Percentiles rank a stretch among this genome's conserved stretches.
These are phyloP conservation scores for Clitoria ternatea DNA, from an alignment of 306 rosid genomes.

Conservation along the genomic window DNA sequence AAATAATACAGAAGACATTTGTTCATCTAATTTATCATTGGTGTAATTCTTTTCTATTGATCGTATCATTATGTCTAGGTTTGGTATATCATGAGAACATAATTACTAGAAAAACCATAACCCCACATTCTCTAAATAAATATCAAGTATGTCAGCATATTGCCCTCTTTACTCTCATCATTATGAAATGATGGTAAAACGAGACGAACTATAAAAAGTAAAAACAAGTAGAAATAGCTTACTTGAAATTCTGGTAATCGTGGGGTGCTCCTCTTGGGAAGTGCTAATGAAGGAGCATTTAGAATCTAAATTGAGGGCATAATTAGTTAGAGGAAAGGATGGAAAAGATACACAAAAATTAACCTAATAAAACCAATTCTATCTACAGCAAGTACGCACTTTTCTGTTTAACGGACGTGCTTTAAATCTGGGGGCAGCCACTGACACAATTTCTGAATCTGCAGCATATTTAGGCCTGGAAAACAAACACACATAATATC, in stretches of 20 bases:
- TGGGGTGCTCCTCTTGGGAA: slow-evolving; percentile 68
- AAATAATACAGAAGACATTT: not conserved
- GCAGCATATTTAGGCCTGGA: slow-evolving; percentile 59
- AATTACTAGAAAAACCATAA: not conserved
- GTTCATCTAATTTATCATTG: not conserved
- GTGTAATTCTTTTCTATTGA: not conserved
- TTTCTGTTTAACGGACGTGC: slow-evolving; percentile 93
- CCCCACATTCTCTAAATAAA: not conserved
- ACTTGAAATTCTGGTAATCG: slow-evolving; percentile 90
- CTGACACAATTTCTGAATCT: slow-evolving; percentile 40
- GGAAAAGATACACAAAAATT: slow-evolving; percentile 1
- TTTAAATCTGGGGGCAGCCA: slow-evolving; percentile 58
- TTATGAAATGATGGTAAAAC: not conserved
- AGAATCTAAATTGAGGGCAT: slow-evolving; percentile 57
- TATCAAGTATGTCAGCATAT: not conserved
- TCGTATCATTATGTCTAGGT: not conserved
- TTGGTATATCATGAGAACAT: not conserved
- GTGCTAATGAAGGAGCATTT: slow-evolving; percentile 77
- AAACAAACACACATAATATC: slow-evolving; percentile 15
- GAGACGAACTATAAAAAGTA: not conserved
- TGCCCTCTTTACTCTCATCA: not conserved
- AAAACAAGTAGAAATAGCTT: slow-evolving; percentile 33
- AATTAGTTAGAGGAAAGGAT: slow-evolving; percentile 21
- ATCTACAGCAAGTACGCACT: slow-evolving; percentile 49
- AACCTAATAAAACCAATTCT: slow-evolving; percentile 11